Conservation (phyloP, 2,329 filamentous ascomycete species). For the Apiospora aurea region DNA sequence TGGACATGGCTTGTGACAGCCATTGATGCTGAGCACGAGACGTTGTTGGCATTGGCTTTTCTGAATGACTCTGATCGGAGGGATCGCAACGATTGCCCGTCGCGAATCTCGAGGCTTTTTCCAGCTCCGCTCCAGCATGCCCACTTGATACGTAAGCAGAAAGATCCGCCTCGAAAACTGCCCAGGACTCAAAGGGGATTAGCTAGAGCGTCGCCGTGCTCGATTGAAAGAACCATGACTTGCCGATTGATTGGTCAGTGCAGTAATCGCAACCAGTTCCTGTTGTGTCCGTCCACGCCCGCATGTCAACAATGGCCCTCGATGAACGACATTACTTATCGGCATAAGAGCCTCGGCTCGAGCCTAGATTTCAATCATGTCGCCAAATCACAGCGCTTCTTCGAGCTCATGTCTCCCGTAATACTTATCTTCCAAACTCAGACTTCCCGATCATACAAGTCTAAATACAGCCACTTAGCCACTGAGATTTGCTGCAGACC, state of each 20-base stretch:
- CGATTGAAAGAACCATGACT: not conserved
- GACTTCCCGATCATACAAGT: not conserved
- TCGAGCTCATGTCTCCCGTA: not conserved
- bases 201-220: not conserved
- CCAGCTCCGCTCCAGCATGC: not conserved
- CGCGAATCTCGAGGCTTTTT: constrained; percentile 6
- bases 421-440: not conserved
- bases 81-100: not conserved
- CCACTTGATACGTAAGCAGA: not conserved
- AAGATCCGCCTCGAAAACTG: not conserved
- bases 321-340: not conserved
- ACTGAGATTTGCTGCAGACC: not conserved
- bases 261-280: not conserved
- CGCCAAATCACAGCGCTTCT: not conserved
- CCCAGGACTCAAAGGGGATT: not conserved
- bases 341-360: not conserved
- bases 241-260: not conserved
- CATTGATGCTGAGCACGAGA: not conserved
- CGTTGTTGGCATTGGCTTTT: not conserved
- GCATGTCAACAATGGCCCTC: not conserved
- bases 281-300: not conserved
- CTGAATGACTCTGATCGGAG: not conserved
- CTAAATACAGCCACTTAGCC: not conserved
- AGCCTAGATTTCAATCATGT: not conserved
- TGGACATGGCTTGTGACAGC: constrained; percentile 81